Evolutionary conservation across 2,329 filamentous ascomycete genomes (phyloP).

Genomic region (Aspergillus fischeri): DNA sequence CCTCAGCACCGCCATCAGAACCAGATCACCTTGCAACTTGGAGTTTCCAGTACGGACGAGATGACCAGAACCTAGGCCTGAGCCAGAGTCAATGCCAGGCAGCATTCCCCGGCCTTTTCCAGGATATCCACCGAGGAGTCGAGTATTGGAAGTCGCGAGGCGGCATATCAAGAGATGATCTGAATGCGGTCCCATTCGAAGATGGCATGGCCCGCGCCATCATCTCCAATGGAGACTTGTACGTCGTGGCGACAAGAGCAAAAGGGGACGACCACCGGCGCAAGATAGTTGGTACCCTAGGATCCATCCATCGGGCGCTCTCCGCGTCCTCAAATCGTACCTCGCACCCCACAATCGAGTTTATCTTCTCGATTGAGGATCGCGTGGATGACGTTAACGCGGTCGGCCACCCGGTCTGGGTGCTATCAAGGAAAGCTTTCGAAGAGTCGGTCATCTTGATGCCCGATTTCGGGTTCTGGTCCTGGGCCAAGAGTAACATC

Average conservation of each 20-base stretch:
- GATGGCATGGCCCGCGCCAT: slow-evolving; percentile 4
- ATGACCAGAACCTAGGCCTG: slow-evolving; percentile 1
- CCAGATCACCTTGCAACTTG: neutral
- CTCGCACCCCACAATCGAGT: slow-evolving; percentile 25
- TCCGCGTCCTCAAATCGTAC: neutral
- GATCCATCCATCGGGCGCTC: slow-evolving; percentile 1
- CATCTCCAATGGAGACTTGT: slow-evolving; percentile 3
- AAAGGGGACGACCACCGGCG: slow-evolving; percentile 1
- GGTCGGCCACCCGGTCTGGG: slow-evolving; percentile 33
- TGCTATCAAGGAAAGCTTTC: slow-evolving; percentile 28
- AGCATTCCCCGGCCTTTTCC: slow-evolving; percentile 3
- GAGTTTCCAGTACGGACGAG: neutral
- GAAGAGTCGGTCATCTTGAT: slow-evolving; percentile 43
- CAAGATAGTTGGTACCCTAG: slow-evolving; percentile 1
- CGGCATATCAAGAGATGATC: neutral
- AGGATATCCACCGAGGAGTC: slow-evolving; percentile 1
- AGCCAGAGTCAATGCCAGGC: neutral
- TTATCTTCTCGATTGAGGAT: slow-evolving; percentile 36
- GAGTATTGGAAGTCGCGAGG: slow-evolving; percentile 2
- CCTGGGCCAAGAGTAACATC: slow-evolving; percentile 30
- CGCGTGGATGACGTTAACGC: slow-evolving; percentile 35
- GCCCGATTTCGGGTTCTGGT: slow-evolving; percentile 48
- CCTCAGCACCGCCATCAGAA: neutral
- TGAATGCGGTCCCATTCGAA: neutral
- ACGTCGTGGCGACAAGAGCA: neutral